phyloP scores from a whole-genome alignment of 306 rosid genomes.

The Clitoria ternatea region DNA sequence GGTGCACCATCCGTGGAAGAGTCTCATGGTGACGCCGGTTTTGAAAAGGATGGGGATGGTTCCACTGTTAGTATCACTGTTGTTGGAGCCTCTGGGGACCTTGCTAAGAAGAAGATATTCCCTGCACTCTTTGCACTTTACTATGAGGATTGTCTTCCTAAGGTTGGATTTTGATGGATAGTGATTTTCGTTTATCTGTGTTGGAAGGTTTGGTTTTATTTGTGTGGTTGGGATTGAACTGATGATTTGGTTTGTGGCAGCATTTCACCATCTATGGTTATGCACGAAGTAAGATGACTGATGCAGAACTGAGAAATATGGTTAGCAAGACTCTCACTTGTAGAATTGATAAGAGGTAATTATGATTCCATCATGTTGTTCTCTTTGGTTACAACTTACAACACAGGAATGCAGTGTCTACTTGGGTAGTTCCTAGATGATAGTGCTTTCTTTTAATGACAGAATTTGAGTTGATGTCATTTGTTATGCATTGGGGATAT shows the following conservation, averaged over 20 bases:
- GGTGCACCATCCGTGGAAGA: constrained; percentile 40
- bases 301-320: constrained; percentile 76
- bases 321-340: constrained; percentile 94
- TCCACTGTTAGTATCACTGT: constrained; percentile 73
- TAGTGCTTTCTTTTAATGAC: background rate
- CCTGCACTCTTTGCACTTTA: constrained; percentile 92
- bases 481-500: background rate
- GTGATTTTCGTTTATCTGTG: background rate
- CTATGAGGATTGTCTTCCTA: constrained; percentile 84
- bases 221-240: background rate
- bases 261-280: constrained; percentile 78
- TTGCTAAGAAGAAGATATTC: constrained; percentile 92
- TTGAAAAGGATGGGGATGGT: constrained; percentile 37
- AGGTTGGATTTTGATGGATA: constrained; percentile 38
- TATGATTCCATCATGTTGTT: background rate
- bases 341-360: constrained; percentile 82
- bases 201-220: constrained; percentile 5
- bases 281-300: constrained; percentile 93
- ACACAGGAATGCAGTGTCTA: too few relatives aligned
- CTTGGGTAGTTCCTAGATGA: background rate
- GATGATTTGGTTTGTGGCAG: constrained; percentile 35
- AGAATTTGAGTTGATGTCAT: background rate
- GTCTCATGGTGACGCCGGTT: constrained; percentile 18
- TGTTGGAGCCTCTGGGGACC: constrained; percentile 96
- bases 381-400: constrained; percentile 16